These are phyloP conservation scores for Olyra latifolia DNA, from an alignment of 176 grass and related monocot genomes.

Conservation along the genomic window DNA sequence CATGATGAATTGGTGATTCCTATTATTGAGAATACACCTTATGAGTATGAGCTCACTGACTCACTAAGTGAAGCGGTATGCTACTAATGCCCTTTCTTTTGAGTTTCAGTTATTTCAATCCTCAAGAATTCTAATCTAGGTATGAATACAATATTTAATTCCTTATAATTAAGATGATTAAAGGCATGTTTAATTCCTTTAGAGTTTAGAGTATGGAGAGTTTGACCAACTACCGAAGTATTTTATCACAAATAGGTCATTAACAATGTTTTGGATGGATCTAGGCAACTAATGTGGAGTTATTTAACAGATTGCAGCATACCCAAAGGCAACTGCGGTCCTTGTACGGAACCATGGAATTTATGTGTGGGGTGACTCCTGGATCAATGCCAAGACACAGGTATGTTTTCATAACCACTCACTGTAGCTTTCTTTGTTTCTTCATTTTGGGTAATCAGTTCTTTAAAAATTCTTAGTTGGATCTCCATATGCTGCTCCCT, in stretches of 20 bases:
- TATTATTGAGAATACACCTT: conserved; percentile 93
- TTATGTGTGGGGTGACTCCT: conserved; percentile 97
- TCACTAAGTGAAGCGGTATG: conserved; percentile 83
- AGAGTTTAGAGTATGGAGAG: background rate
- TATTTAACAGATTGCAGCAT: conserved; percentile 78
- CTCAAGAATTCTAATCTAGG: background rate
- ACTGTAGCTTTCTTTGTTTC: conserved; percentile 10
- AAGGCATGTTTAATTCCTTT: background rate
- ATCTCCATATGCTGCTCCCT: background rate
- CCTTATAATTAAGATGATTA: background rate
- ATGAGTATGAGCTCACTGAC: conserved; percentile 88
- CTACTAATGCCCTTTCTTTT: conserved; percentile 18
- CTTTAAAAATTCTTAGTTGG: background rate
- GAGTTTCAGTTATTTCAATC: conserved; percentile 23
- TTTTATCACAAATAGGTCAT: conserved; percentile 14
- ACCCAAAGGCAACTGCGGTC: conserved; percentile 92
- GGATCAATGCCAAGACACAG: conserved; percentile 97
- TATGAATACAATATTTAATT: background rate
- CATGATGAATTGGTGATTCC: conserved; percentile 90
- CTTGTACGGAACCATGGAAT: conserved; percentile 96
- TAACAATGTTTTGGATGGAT: conserved; percentile 2
- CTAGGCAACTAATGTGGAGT: background rate
- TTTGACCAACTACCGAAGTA: background rate
- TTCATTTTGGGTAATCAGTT: conserved; percentile 6
- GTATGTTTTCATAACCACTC: conserved; percentile 27